phyloP scores from a whole-genome alignment of 495 filamentous ascomycete species.

The Neurospora sp. region DNA sequence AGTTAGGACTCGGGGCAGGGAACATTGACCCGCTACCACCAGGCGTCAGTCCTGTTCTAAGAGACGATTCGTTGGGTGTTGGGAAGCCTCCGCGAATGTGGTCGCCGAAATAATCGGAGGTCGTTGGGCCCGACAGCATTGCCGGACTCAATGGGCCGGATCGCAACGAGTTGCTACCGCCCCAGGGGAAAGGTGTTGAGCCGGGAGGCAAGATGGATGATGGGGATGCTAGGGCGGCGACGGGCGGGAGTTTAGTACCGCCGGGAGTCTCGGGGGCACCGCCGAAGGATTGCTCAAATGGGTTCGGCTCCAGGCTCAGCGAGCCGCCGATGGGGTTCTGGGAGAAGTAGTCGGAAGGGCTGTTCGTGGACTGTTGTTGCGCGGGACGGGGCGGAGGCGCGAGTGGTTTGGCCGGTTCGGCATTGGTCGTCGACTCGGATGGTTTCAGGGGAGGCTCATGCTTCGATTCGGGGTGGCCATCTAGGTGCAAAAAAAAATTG shows the following conservation, averaged over 20 bases:
- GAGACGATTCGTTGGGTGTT: conserved; percentile 95
- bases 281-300: conserved; percentile 89
- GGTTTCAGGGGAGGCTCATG: conserved; percentile 25
- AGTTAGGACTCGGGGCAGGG: conserved; percentile 80
- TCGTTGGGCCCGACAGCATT: conserved; percentile 84
- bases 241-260: conserved; percentile 80
- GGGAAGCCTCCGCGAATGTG: conserved; percentile 76
- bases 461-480: conserved; percentile 25
- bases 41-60: conserved; percentile 85
- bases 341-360: conserved; percentile 66
- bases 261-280: conserved; percentile 70
- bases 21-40: conserved; percentile 98
- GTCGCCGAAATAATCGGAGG: conserved; percentile 56
- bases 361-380: conserved; percentile 34
- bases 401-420: conserved; percentile 46
- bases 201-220: conserved; percentile 63
- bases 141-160: conserved; percentile 93
- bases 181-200: conserved; percentile 66
- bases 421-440: conserved; percentile 25
- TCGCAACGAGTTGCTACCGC: conserved; percentile 61
- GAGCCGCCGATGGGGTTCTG: conserved; percentile 43
- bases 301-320: conserved; percentile 79
- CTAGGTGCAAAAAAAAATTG: conserved; percentile 7
- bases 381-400: conserved; percentile 72
- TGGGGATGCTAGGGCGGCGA: conserved; percentile 86